Evolutionary conservation across 2,329 filamentous ascomycete species (phyloP).

Genomic region (Monilinia aucupariae): DNA sequence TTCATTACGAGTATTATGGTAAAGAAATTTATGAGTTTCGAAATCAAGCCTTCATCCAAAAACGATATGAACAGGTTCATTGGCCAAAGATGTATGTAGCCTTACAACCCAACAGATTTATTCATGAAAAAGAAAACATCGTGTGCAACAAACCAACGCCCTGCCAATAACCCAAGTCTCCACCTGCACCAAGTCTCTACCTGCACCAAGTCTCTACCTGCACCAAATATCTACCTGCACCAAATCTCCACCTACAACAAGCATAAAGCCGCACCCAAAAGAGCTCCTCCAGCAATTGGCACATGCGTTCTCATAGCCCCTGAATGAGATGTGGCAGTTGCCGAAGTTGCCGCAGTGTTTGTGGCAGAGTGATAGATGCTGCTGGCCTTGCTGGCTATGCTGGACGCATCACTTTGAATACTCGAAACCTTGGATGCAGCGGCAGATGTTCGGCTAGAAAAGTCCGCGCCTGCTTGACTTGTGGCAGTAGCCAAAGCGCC

Average conservation of each 20-base stretch:
- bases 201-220: conserved; percentile 17
- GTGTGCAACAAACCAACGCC: background rate
- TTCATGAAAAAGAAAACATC: background rate
- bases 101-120: background rate
- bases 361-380: background rate
- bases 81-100: background rate
- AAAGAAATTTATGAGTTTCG: background rate
- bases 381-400: conserved; percentile 6
- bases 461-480: background rate
- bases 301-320: conserved; percentile 16
- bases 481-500: background rate
- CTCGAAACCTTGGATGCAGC: conserved; percentile 3
- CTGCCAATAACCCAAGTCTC: background rate
- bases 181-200: conserved; percentile 9
- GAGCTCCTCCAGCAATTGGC: conserved; percentile 10
- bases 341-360: background rate
- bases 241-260: conserved; percentile 14
- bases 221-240: too few relatives aligned
- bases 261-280: conserved; percentile 14
- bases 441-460: background rate
- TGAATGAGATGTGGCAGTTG: conserved; percentile 1
- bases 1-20: background rate
- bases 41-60: background rate
- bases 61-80: background rate
- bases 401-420: background rate